phyloP scores from a whole-genome alignment of 768 basidiomycete genomes.

The Leccinum imitatum region DNA sequence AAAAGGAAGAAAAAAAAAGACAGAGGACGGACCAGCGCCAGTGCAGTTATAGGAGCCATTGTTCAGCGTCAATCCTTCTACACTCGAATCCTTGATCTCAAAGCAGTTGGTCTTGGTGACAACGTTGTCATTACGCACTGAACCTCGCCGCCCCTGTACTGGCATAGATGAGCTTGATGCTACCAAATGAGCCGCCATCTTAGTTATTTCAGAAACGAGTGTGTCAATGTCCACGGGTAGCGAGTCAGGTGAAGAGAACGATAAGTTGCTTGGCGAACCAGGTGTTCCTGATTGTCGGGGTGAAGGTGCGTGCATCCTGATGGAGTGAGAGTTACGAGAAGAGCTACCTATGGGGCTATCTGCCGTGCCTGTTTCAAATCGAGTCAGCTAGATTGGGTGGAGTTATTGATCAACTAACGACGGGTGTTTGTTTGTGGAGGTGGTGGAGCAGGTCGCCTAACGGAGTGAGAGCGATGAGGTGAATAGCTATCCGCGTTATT shows the following conservation, averaged over 20 bases:
- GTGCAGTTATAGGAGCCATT: background rate
- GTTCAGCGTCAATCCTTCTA: conserved; percentile 12
- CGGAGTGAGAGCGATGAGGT: background rate
- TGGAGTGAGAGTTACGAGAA: background rate
- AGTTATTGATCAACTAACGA: background rate
- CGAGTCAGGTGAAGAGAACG: background rate
- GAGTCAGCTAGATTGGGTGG: background rate
- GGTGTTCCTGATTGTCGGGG: background rate
- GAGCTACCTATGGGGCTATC: background rate
- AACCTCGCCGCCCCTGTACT: background rate
- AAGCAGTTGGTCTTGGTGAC: conserved; percentile 6
- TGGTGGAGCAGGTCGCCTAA: conserved; percentile 13
- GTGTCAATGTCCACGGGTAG: background rate
- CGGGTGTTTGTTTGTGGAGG: background rate
- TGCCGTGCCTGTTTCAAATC: background rate
- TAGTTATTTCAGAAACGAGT: background rate
- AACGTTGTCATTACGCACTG: too few species aligned
- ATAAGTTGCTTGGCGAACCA: background rate
- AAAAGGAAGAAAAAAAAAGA: background rate
- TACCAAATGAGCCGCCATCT: background rate
- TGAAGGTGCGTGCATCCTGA: conserved; percentile 10
- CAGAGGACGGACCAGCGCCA: conserved; percentile 15
- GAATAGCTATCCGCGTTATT: background rate
- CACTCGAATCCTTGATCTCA: background rate
- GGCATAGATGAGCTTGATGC: background rate